Base-by-base conservation (phyloP, 2,329 filamentous ascomycete species). In the Aureobasidium subglaciale region DNA sequence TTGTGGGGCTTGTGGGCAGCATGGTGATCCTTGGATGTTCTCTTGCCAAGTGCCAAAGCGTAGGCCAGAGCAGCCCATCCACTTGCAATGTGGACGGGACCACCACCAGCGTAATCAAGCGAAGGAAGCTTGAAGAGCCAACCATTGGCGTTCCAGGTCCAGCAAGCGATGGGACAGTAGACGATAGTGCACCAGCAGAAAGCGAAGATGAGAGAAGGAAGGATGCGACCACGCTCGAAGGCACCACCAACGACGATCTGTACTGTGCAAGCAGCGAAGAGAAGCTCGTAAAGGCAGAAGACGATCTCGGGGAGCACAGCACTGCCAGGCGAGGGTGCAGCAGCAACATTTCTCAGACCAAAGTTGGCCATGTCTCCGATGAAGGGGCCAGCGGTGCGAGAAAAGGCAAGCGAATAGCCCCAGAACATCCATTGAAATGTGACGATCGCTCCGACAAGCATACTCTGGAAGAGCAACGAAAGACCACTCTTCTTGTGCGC, bases 121-220 rank as follows among this genome's bases (percentile, higher is more conserved):
- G 78, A 75, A 1, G 78, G 78, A 2, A 85, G 75, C 20, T 83
- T 79, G 67, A 73, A 84, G 0, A 86, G 70, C 83, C 83, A 86
- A 10, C 83, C 83, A 52, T 78, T 79, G n/a, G 76, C 64, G 62
- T 86, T 86, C 83, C 83, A 86, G 4, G 81, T 83, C 82, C 82
- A 85, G 69, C 78, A 83, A 0, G 82, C 82, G 32, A 85, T 78
- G 0, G 78, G 77, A 60, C 76, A 85, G 67, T 85, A 85, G 2
- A 85, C 83, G 55, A 85, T 74, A 0, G 83, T 85, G 0, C 81
- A 80, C 82, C 82, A 85, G 63, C 72, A 78, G 64, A 85, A 81
- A 20, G 76, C 73, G 59, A 85, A 88, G 24, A 87, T 72, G 63
- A 87, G 75, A 8, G 81, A 84, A 38, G 79, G 82, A 18, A 85